phyloP scores from a whole-genome alignment of 2,329 filamentous ascomycete genomes.

The Sarocladium brachiariae region DNA sequence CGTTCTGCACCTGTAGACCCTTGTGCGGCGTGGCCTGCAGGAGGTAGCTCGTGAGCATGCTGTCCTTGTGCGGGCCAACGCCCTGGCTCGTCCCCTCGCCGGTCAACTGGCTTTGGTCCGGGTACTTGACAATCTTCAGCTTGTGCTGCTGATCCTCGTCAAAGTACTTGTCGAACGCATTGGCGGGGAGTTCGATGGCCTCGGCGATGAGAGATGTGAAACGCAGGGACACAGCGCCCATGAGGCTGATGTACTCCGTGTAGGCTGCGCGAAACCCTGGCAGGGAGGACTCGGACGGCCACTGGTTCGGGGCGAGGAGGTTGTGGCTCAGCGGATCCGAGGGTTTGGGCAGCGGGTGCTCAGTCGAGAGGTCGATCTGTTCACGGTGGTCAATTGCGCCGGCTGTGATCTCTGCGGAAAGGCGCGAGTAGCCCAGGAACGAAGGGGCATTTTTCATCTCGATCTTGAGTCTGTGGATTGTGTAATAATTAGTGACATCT shows the following conservation, averaged over 20 bases:
- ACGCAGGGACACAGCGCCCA: constrained; percentile 63
- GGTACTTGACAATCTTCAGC: constrained; percentile 84
- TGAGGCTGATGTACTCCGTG: constrained; percentile 67
- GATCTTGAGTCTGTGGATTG: constrained; percentile 54
- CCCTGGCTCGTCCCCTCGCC: constrained; percentile 43
- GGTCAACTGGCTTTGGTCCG: constrained; percentile 56
- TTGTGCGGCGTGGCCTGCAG: constrained; percentile 71
- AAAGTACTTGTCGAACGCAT: constrained; percentile 74
- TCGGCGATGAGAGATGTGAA: constrained; percentile 81
- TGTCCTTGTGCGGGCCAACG: constrained; percentile 78
- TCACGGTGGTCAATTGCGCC: constrained; percentile 73
- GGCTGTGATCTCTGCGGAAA: constrained; percentile 65
- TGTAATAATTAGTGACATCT: too few relatives aligned
- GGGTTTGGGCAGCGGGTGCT: constrained; percentile 58
- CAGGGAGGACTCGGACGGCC: constrained; percentile 58
- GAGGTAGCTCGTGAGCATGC: constrained; percentile 75
- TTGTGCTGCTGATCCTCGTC: constrained; percentile 73
- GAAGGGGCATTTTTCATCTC: constrained; percentile 69
- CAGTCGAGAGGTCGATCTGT: constrained; percentile 79
- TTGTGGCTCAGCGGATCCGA: constrained; percentile 65
- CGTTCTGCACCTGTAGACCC: constrained; percentile 79
- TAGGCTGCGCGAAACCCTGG: constrained; percentile 64
- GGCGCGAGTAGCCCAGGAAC: constrained; percentile 63
- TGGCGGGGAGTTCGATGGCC: constrained; percentile 62
- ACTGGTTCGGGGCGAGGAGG: constrained; percentile 71